phyloP scores from a whole-genome alignment of 441 rosid species.

The Populus tomentosa region DNA sequence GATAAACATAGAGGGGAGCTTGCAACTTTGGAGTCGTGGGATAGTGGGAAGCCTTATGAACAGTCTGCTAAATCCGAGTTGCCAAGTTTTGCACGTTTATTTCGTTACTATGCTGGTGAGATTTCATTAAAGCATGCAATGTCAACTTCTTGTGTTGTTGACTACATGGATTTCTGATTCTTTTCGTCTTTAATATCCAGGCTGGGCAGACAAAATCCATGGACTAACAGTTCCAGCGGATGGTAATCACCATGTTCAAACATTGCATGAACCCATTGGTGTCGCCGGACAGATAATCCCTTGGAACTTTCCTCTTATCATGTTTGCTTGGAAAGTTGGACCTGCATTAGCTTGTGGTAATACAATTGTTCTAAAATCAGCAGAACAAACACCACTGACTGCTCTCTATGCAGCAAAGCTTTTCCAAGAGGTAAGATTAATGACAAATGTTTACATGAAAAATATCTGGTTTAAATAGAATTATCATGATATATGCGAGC shows the following conservation, averaged over 20 bases:
- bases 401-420: conserved; percentile 45
- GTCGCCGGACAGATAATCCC: conserved; percentile 68
- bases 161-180: neutral
- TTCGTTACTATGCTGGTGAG: conserved; percentile 86
- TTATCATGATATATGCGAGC: neutral
- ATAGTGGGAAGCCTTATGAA: conserved; percentile 78
- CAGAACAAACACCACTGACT: conserved; percentile 61
- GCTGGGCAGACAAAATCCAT: conserved; percentile 77
- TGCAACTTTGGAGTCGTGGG: conserved; percentile 77
- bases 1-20: conserved; percentile 79
- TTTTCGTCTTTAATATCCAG: conserved; percentile 26
- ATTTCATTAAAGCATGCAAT: neutral
- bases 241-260: conserved; percentile 40
- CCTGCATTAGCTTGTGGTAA: conserved; percentile 59
- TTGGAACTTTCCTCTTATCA: conserved; percentile 58
- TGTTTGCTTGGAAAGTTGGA: conserved; percentile 64
- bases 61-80: conserved; percentile 59
- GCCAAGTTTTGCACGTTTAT: conserved; percentile 56
- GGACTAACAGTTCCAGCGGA: conserved; percentile 59
- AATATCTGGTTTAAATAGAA: neutral
- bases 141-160: neutral
- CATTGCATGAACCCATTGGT: conserved; percentile 63
- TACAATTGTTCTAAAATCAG: conserved; percentile 47
- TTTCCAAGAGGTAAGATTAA: conserved; percentile 41
- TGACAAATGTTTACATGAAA: neutral